Evolutionary conservation across 495 filamentous ascomycete genomes (phyloP).

Genomic region (Penicillium coffeae): DNA sequence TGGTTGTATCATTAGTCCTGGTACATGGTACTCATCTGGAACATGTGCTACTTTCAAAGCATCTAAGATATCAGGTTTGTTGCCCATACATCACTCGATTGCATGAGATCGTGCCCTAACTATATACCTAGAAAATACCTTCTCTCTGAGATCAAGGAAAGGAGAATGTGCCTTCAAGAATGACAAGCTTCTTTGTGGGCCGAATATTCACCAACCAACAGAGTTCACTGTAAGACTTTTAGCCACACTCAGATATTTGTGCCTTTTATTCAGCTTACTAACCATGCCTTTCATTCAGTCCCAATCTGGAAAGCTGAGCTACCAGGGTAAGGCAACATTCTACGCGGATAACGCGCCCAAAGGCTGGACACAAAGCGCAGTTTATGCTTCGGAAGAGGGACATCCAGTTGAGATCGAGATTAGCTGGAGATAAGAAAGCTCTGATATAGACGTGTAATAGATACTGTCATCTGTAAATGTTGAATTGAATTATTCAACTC

Average conservation of each 20-base stretch:
- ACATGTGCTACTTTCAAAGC: constrained; percentile 68
- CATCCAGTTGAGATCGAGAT: constrained; percentile 40
- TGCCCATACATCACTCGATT: no score
- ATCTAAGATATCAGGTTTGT: constrained; percentile 42
- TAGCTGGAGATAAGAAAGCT: constrained; percentile 22
- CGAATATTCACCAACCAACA: neutral
- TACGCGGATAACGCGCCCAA: constrained; percentile 56
- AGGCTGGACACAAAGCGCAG: constrained; percentile 39
- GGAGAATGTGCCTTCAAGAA: constrained; percentile 51
- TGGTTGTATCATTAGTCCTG: constrained; percentile 68
- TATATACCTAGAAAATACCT: constrained; percentile 40
- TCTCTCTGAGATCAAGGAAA: constrained; percentile 58
- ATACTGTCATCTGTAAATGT: no score
- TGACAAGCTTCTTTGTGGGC: constrained; percentile 18
- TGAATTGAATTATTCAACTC: constrained; percentile 9
- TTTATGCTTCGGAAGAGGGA: constrained; percentile 32
- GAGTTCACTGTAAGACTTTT: neutral
- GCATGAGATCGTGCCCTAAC: no score
- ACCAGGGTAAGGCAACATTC: constrained; percentile 48
- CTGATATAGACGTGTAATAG: neutral
- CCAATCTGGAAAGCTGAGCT: constrained; percentile 28
- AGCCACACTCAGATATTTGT: no score
- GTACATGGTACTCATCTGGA: constrained; percentile 65
- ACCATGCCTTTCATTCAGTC: no score
- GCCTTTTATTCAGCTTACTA: no score